Conservation (phyloP, 345 rosid species). For the Gossypium anomalum region DNA sequence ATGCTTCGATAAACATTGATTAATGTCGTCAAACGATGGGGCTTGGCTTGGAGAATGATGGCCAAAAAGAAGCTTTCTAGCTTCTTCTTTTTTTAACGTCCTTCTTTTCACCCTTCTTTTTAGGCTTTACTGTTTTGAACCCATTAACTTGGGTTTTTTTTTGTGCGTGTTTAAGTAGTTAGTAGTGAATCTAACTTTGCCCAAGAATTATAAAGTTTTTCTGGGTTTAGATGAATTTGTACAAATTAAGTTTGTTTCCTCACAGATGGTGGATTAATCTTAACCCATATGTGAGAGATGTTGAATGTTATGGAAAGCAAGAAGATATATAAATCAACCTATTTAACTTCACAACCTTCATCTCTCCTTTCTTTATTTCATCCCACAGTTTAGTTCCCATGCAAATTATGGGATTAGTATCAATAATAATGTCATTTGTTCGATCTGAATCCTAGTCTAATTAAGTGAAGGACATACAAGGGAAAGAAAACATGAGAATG, state of each 20-base stretch:
- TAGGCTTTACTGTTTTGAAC: not conserved
- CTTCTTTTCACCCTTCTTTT: conserved; percentile 19
- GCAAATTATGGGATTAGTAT: not conserved
- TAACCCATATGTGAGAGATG: conserved; percentile 42
- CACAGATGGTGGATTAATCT: conserved; percentile 25
- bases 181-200: conserved; percentile 34
- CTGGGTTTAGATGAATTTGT: conserved; percentile 40
- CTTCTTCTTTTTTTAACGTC: conserved; percentile 39
- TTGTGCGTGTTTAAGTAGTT: conserved; percentile 11
- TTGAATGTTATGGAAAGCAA: conserved; percentile 25
- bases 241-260: conserved; percentile 49
- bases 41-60: conserved; percentile 34
- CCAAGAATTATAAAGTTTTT: conserved; percentile 18
- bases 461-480: too few relatives aligned
- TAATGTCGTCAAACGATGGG: not conserved
- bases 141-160: conserved; percentile 29
- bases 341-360: not conserved
- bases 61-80: conserved; percentile 28
- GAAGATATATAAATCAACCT: not conserved
- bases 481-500: too few relatives aligned
- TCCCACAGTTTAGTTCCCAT: not conserved
- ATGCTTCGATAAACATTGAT: conserved; percentile 43
- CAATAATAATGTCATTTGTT: not conserved
- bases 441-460: too few relatives aligned
- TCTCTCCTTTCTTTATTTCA: not conserved